Conservation (phyloP, 108 stramenopile species). For the Licmophora abbreviata region DNA sequence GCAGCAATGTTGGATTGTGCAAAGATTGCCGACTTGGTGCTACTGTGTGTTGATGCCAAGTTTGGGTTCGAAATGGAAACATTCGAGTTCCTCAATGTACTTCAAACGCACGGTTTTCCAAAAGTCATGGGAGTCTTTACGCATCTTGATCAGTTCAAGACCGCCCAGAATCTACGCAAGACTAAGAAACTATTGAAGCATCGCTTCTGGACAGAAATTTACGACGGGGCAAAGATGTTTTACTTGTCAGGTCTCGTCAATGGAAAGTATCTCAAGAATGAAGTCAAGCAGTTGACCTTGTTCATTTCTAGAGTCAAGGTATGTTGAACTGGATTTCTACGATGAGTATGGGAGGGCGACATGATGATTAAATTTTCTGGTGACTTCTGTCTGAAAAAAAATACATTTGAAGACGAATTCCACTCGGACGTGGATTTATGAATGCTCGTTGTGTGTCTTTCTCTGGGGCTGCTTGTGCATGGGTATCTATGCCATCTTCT, state of each 20-base stretch:
- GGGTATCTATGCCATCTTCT: not conserved
- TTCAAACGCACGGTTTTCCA: constrained; percentile 98
- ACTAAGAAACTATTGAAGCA: constrained; percentile 93
- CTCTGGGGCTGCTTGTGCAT: constrained; percentile 1
- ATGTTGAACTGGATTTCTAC: constrained; percentile 4
- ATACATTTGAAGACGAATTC: not conserved
- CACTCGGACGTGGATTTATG: no score
- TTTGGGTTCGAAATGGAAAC: constrained; percentile 99
- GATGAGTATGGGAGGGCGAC: not conserved
- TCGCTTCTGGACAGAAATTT: constrained; percentile 98
- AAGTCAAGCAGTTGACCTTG: constrained; percentile 85
- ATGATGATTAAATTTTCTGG: no score
- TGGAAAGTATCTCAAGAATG: constrained; percentile 94
- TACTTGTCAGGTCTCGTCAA: constrained; percentile 90
- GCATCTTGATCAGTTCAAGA: constrained; percentile 91
- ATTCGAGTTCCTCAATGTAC: constrained; percentile 96
- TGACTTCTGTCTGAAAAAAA: constrained; percentile 37
- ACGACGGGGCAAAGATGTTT: constrained; percentile 98
- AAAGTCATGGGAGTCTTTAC: constrained; percentile 98
- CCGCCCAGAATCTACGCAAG: constrained; percentile 84
- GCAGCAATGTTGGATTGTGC: constrained; percentile 95
- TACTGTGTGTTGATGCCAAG: constrained; percentile 95
- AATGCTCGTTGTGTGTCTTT: not conserved
- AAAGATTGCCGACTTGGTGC: constrained; percentile 95
- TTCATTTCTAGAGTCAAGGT: constrained; percentile 87